phyloP scores from a whole-genome alignment of 306 rosid species.

The Betula pendula region DNA sequence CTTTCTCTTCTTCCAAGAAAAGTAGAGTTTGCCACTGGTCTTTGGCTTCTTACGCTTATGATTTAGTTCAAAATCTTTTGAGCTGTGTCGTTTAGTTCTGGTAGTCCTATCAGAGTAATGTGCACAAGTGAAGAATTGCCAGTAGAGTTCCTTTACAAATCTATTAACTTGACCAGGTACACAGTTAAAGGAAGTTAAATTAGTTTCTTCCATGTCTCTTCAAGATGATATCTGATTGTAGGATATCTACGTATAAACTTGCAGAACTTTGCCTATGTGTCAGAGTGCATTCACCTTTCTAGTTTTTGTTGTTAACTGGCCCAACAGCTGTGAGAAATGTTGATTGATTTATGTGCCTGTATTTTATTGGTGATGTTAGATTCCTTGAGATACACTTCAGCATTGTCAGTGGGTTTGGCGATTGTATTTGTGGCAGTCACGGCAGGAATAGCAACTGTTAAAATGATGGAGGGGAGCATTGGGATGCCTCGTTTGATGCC shows the following conservation, averaged over 20 bases:
- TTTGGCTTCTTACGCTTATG: not conserved
- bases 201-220: not conserved
- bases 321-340: not conserved
- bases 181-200: not conserved
- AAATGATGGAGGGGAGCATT: slow-evolving; percentile 51
- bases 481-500: slow-evolving; percentile 60
- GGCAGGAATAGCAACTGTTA: slow-evolving; percentile 49
- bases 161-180: not conserved
- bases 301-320: not conserved
- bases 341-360: slow-evolving; percentile 11
- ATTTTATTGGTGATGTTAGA: slow-evolving; percentile 37
- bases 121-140: not conserved
- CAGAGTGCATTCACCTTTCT: not conserved
- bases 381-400: slow-evolving; percentile 67
- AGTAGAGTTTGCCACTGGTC: not conserved
- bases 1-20: not conserved
- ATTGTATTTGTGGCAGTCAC: slow-evolving; percentile 61
- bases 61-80: not conserved
- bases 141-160: not conserved
- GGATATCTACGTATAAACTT: not conserved
- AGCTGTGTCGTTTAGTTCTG: not conserved
- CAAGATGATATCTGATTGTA: not conserved
- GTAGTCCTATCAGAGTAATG: not conserved
- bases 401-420: slow-evolving; percentile 64
- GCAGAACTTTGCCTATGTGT: not conserved